phyloP scores from a whole-genome alignment of 768 basidiomycete genomes.

The Coprinopsis cinerea region DNA sequence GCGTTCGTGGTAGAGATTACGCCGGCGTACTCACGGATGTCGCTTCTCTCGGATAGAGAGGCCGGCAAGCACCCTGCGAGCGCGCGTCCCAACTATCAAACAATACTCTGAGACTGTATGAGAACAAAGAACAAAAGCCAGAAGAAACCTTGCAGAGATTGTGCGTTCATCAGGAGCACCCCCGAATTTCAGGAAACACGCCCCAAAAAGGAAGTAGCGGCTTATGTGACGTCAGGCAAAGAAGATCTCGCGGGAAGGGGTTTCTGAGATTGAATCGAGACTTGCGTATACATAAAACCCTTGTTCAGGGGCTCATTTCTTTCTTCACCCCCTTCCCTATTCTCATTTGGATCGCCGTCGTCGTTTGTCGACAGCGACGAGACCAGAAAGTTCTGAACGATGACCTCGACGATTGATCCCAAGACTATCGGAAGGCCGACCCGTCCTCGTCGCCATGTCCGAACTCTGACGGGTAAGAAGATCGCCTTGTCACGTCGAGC shows the following conservation, averaged over 20 bases:
- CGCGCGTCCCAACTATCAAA: not conserved
- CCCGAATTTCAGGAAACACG: not conserved
- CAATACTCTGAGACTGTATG: not conserved
- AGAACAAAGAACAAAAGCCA: too few species aligned
- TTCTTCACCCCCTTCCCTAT: constrained; percentile 10
- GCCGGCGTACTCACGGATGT: not conserved
- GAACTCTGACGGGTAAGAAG: constrained; percentile 54
- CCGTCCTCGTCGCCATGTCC: constrained; percentile 58
- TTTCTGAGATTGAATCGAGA: not conserved
- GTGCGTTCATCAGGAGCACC: not conserved
- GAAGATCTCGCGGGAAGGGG: not conserved
- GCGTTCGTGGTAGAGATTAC: not conserved
- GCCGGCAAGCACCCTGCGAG: not conserved
- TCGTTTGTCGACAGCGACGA: not conserved
- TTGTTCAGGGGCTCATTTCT: constrained; percentile 7
- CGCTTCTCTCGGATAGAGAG: not conserved
- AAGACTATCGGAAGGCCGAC: constrained; percentile 58
- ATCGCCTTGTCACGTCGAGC: not conserved
- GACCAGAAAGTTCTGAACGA: constrained; percentile 20
- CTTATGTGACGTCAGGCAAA: constrained; percentile 7
- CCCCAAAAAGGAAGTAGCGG: constrained; percentile 1
- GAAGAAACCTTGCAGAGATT: not conserved
- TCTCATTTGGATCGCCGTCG: not conserved
- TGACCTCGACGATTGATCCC: constrained; percentile 65
- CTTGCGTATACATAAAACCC: not conserved